These are phyloP conservation scores for Xylariaceae sp. DNA, from an alignment of 2,329 filamentous ascomycete species.

Conservation along the genomic window DNA sequence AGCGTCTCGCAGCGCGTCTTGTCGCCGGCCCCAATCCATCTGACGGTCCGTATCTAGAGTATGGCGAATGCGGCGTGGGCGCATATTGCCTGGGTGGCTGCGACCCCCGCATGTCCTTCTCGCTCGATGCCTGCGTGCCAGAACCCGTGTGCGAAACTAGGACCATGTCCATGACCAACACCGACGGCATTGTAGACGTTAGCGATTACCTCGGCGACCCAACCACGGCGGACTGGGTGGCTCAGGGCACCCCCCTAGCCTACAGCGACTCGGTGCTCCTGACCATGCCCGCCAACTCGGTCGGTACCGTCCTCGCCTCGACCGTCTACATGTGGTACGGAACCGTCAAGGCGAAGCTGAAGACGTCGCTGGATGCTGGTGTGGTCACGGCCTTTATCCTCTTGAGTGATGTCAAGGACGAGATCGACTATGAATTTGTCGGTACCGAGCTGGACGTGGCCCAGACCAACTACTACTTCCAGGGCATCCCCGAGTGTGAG, in stretches of 20 bases:
- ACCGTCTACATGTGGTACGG: slow-evolving; percentile 97
- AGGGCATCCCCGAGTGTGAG: slow-evolving; percentile 87
- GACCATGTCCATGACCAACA: slow-evolving; percentile 64
- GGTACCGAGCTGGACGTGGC: slow-evolving; percentile 68
- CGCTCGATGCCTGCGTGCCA: slow-evolving; percentile 77
- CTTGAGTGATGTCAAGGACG: slow-evolving; percentile 91
- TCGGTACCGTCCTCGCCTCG: slow-evolving; percentile 77
- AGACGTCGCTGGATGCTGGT: slow-evolving; percentile 75
- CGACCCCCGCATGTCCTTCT: slow-evolving; percentile 77
- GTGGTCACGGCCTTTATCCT: slow-evolving; percentile 98
- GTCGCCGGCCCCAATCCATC: slow-evolving; percentile 1
- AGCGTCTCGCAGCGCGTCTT: background rate
- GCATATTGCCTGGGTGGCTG: slow-evolving; percentile 95
- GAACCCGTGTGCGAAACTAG: slow-evolving; percentile 72
- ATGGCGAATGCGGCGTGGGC: slow-evolving; percentile 85
- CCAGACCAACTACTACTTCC: slow-evolving; percentile 96
- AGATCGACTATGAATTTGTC: slow-evolving; percentile 96
- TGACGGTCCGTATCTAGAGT: slow-evolving; percentile 51
- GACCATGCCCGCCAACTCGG: slow-evolving; percentile 80
- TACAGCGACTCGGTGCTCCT: slow-evolving; percentile 67
- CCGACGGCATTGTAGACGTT: slow-evolving; percentile 64
- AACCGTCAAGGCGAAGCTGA: slow-evolving; percentile 77
- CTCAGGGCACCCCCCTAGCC: slow-evolving; percentile 64
- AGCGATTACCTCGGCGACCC: slow-evolving; percentile 81
- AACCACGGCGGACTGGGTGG: slow-evolving; percentile 76